Evolutionary conservation across 371 early-diverging fungal species (phyloP), one percentile per base, ranked within the genome.

Genomic region (Furculomyces boomerangus): DNA sequence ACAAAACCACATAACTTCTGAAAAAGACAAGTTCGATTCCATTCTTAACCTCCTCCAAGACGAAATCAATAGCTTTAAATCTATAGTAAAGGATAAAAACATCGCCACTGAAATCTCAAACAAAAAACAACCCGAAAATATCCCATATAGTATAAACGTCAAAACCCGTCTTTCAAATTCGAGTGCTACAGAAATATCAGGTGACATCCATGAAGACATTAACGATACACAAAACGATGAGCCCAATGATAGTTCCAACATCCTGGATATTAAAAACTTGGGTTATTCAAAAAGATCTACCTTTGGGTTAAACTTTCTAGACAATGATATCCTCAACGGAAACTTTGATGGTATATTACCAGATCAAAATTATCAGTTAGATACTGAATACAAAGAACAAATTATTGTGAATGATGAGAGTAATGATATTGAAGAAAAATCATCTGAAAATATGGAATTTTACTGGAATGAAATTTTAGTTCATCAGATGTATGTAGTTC

Each of bases 401-500:
- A 22, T 24, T 10, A 13, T 7, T 20, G 5, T 8, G 7, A 27
- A 45, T 10, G 45, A 45, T 5, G 20, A 45, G 24, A 45, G 22
- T 10, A 22, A 45, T 22, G 45, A 22, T 22, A 27, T 24, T 24
- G 45, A 8, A 7, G 45, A 45, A 22, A 14, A n/a, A 14, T 10
- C 10, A 39, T 39, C n/a, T 14, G 14, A n/a, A n/a, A 10, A 14
- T 22, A 29, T 25, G 2, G n/a, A 28, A 29, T 49, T 49, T 30
- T 5, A 49, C 5, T 49, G 50, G 50, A 27, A 49, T 49, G 18
- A 24, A 18, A n/a, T 49, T 18, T 27, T 49, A 3, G 24, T 27
- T 13, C 7, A 49, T 30, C 50, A 49, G n/a, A 49, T 49, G 50
- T 49, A 49, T n/a, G 50, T n/a, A 13, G 13, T 49, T 22, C 27